Percentiles rank a stretch among this genome's conserved stretches.
These are phyloP conservation scores for Moesziomyces antarcticus DNA, from an alignment of 1,284 basidiomycete species.

Conservation along the genomic window DNA sequence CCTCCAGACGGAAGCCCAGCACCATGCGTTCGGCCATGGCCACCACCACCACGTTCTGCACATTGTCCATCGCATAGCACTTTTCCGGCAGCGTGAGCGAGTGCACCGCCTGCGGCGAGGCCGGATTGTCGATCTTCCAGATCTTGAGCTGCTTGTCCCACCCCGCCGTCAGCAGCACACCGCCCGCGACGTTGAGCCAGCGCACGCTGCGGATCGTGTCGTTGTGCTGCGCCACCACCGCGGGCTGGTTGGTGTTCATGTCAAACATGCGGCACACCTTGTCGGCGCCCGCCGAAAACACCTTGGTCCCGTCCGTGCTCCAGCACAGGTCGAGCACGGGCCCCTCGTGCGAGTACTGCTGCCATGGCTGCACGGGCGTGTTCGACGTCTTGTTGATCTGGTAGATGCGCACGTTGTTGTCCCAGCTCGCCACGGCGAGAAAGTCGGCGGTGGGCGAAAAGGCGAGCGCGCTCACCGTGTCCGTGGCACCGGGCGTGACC, in stretches of 20 bases:
- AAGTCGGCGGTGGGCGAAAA: slow-evolving; percentile 69
- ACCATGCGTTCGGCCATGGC: slow-evolving; percentile 91
- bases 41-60: slow-evolving; percentile 87
- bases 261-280: slow-evolving; percentile 85
- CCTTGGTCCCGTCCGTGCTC: slow-evolving; percentile 83
- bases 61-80: slow-evolving; percentile 84
- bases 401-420: slow-evolving; percentile 71
- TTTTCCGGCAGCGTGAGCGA: slow-evolving; percentile 78
- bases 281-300: slow-evolving; percentile 87
- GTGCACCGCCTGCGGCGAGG: slow-evolving; percentile 51
- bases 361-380: slow-evolving; percentile 74
- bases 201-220: slow-evolving; percentile 81
- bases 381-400: slow-evolving; percentile 75
- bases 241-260: slow-evolving; percentile 74
- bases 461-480: slow-evolving; percentile 66
- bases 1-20: slow-evolving; percentile 83
- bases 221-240: slow-evolving; percentile 83
- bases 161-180: slow-evolving; percentile 83
- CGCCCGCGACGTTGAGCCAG: slow-evolving; percentile 78
- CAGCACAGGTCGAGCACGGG: slow-evolving; percentile 85
- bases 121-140: slow-evolving; percentile 59
- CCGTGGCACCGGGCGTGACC: slow-evolving; percentile 71
- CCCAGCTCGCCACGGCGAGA: slow-evolving; percentile 69
- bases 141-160: slow-evolving; percentile 89
- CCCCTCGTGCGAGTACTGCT: slow-evolving; percentile 79